Base-by-base conservation (phyloP, 2,329 filamentous ascomycete genomes). In the Emydomyces testavorans region DNA sequence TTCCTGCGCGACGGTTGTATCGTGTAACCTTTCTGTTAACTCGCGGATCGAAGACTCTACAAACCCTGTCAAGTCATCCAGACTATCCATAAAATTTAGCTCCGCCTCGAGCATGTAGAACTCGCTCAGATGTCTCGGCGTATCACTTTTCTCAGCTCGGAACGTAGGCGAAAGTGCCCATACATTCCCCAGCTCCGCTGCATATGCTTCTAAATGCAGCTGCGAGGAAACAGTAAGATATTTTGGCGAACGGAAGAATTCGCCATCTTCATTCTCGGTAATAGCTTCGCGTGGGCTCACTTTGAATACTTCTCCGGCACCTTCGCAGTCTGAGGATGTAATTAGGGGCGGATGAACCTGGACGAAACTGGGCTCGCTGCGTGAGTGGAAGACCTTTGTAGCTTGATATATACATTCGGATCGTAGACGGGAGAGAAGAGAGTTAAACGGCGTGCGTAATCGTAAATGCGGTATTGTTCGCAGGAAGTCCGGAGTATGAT, bases 61-160 rank as follows among this genome's bases (percentile, higher is more conserved):
- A n/a, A 90, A 65, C 49, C 81, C 72, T 76, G 94, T 92, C 56
- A 98, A 73, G 21, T 76, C 70, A 24, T 75, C 69, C 54, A 94
- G 72, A 53, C 79, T 70, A 39, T 84, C 74, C 35, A 82, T 77
- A 62, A 94, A 94, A 58, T 80, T 82, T 62, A 89, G 72, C 65
- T 98, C 92, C 13, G 82, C 89, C 66, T 98, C 92, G 2, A 98
- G 77, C 92, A 98, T 96, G 68, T 96, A 96, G 60, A 98, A 96
- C 62, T 98, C 92, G 69, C 87, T 94, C 52, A 98, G 72, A 66
- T 98, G 92, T 23, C 92, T 80, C 4, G 88, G 82, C 0, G 92
- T 96, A 60, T 96, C 89, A 65, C 88, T 95, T 61, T 81, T 82
- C 65, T 95, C 92, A 3, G 92, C 92, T 31, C 92, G 80, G 62